A percentile compares a stretch with the other conserved stretches of the same genome.
These are phyloP conservation scores for Aspergillus ibericus DNA, from an alignment of 2,329 filamentous ascomycete species.

Conservation along the genomic window DNA sequence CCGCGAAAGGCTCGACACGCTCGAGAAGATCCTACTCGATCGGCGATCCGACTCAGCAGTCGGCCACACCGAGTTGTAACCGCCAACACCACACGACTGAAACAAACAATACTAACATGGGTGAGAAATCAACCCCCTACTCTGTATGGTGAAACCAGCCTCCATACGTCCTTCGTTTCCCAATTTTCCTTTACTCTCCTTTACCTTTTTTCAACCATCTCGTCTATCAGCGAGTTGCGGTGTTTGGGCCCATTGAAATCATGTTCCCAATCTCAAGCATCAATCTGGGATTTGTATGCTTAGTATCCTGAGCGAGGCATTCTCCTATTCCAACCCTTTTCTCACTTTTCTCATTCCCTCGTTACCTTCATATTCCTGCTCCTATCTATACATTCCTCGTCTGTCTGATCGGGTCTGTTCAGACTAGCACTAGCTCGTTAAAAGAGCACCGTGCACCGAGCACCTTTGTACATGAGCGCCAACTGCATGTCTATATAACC, in stretches of 20 bases:
- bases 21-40: conserved; percentile 71
- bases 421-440: not conserved
- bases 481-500: conserved; percentile 14
- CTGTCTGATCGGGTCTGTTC: not conserved
- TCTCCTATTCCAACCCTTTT: not conserved
- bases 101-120: not conserved
- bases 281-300: conserved; percentile 5
- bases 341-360: not conserved
- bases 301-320: not conserved
- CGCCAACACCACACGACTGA: not conserved
- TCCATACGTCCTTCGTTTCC: not conserved
- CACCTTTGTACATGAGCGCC: conserved; percentile 16
- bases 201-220: not conserved
- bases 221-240: not conserved
- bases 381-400: not conserved
- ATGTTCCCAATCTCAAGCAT: not conserved
- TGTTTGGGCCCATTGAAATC: not conserved
- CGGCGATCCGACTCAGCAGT: conserved; percentile 44
- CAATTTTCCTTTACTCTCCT: not conserved
- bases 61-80: conserved; percentile 26
- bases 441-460: not conserved
- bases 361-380: not conserved
- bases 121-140: not conserved
- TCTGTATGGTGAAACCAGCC: not conserved
- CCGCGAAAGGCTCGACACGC: conserved; percentile 74